phyloP scores from a whole-genome alignment of 495 filamentous ascomycete species.

The Aspergillus bertholletiae region DNA sequence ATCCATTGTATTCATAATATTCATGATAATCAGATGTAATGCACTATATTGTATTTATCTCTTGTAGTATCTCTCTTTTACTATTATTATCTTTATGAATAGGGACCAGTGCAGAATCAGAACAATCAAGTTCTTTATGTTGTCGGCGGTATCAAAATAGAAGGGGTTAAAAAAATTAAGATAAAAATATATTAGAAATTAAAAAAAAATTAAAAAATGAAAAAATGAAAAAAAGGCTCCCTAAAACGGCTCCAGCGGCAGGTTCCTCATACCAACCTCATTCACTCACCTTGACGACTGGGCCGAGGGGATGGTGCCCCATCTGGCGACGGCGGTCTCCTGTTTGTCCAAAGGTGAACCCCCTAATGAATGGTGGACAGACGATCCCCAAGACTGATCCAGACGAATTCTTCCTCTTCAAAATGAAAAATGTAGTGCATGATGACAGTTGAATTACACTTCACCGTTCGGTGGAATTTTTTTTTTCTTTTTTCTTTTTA shows the following conservation, averaged over 20 bases:
- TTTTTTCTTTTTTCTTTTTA: too few relatives aligned
- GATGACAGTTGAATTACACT: not conserved
- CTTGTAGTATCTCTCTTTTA: not conserved
- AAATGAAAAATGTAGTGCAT: too few relatives aligned
- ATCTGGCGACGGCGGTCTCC: not conserved
- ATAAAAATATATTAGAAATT: not conserved
- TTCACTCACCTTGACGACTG: not conserved
- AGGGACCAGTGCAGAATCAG: not conserved
- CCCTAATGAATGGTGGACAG: not conserved
- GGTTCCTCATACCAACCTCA: constrained; percentile 1
- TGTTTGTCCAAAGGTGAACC: not conserved
- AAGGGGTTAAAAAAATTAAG: not conserved
- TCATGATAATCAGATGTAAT: not conserved
- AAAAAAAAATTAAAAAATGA: not conserved
- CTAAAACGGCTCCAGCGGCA: not conserved
- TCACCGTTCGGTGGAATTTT: too few relatives aligned
- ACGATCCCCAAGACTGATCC: not conserved
- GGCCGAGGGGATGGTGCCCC: not conserved
- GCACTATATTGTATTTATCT: not conserved
- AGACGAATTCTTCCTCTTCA: not conserved
- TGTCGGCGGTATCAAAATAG: not conserved
- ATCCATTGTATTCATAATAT: not conserved
- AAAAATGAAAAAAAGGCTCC: too few relatives aligned
- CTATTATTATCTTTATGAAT: not conserved
- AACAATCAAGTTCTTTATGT: not conserved